These are phyloP conservation scores for Ascochyta fabae DNA, from an alignment of 2,329 filamentous ascomycete genomes.

Conservation along the genomic window DNA sequence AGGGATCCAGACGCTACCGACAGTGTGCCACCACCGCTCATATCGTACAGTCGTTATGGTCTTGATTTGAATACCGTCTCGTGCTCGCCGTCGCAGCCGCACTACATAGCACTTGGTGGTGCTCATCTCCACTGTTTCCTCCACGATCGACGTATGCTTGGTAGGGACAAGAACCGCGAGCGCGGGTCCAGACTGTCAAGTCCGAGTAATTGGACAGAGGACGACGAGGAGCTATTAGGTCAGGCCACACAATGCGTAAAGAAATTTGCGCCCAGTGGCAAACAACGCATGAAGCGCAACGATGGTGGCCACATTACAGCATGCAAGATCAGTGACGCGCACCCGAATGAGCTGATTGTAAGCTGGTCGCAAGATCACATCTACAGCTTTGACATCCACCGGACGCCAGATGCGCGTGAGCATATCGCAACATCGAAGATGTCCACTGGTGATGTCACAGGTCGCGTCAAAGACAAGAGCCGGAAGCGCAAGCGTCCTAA, in stretches of 20 bases:
- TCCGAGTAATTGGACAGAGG: slow-evolving; percentile 48
- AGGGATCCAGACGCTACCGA: slow-evolving; percentile 52
- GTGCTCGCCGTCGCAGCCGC: slow-evolving; percentile 69
- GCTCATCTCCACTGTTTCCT: slow-evolving; percentile 72
- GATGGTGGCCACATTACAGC: slow-evolving; percentile 72
- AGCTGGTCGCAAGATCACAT: slow-evolving; percentile 73
- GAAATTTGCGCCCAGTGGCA: slow-evolving; percentile 69
- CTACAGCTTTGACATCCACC: slow-evolving; percentile 69
- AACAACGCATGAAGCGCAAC: slow-evolving; percentile 58
- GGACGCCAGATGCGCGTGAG: slow-evolving; percentile 62
- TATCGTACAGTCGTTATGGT: slow-evolving; percentile 68
- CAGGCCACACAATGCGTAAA: slow-evolving; percentile 70
- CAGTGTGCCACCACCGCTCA: slow-evolving; percentile 67
- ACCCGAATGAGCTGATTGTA: slow-evolving; percentile 71
- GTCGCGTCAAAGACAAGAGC: slow-evolving; percentile 37
- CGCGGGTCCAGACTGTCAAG: slow-evolving; percentile 56
- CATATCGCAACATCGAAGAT: slow-evolving; percentile 29
- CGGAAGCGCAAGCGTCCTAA: slow-evolving; percentile 66
- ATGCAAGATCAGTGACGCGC: slow-evolving; percentile 72
- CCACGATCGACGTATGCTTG: slow-evolving; percentile 72
- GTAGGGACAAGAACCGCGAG: slow-evolving; percentile 63
- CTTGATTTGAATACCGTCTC: slow-evolving; percentile 73
- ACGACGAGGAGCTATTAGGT: slow-evolving; percentile 62
- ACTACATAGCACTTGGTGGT: slow-evolving; percentile 74
- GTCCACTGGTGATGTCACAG: slow-evolving; percentile 20